phyloP scores from a whole-genome alignment of 495 filamentous ascomycete genomes.

The Daldinia caldariorum region DNA sequence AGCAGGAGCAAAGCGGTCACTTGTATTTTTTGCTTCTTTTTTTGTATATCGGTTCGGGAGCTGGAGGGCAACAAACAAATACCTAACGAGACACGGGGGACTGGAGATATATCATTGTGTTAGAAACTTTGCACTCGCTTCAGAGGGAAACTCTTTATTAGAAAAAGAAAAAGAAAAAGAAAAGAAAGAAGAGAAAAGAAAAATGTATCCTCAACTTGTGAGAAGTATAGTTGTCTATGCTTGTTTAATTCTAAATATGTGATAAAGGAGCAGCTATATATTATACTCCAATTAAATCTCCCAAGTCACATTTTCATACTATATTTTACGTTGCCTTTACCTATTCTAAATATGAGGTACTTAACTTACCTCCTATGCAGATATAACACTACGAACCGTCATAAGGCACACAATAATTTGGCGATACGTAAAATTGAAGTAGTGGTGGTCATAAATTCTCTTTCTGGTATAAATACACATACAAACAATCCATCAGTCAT shows the following conservation, averaged over 20 bases:
- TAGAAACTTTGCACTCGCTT: constrained; percentile 19
- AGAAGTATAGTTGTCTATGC: no score
- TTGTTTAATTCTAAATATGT: background rate
- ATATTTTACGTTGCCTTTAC: no score
- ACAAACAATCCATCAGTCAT: background rate
- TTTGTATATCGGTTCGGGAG: constrained; percentile 11
- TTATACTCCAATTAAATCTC: background rate
- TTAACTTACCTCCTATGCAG: no score
- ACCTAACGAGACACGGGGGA: constrained; percentile 21
- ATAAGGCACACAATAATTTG: background rate
- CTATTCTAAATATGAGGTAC: no score
- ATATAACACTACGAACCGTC: background rate
- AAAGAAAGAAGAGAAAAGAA: no score
- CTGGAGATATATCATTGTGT: constrained; percentile 23
- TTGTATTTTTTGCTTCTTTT: background rate
- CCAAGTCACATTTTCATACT: no score
- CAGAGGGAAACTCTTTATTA: background rate
- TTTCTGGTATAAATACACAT: constrained; percentile 1
- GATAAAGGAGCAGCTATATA: background rate
- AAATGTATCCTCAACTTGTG: background rate
- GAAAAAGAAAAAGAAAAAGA: background rate
- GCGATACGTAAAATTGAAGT: background rate
- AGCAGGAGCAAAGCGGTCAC: background rate
- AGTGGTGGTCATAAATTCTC: background rate
- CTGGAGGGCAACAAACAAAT: background rate